Evolutionary conservation across 169 alveolate genomes (phyloP).

Genomic region (Plasmodium gallinaceum): DNA sequence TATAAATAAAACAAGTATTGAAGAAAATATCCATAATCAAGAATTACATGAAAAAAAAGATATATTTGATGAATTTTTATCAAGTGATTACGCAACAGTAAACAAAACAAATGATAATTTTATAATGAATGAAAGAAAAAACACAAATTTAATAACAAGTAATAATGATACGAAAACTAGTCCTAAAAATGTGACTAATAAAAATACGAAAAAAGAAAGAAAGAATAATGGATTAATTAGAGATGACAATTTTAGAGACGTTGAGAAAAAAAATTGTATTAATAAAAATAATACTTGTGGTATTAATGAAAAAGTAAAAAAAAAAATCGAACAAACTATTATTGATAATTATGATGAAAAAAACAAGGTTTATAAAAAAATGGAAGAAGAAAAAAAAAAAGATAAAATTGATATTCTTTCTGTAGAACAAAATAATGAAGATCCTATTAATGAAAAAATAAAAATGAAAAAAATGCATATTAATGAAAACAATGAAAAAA

Average conservation of each 20-base stretch:
- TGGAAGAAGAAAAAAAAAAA: background rate
- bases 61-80: slow-evolving; percentile 31
- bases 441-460: background rate
- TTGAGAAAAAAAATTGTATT: background rate
- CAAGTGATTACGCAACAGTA: slow-evolving; percentile 12
- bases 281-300: background rate
- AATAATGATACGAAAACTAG: slow-evolving; percentile 1
- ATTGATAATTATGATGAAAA: no score
- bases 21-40: background rate
- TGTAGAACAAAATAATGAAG: slow-evolving; percentile 9
- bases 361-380: background rate
- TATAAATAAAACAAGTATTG: background rate
- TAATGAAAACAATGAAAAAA: background rate
- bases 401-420: background rate
- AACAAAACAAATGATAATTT: slow-evolving; percentile 4
- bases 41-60: slow-evolving; percentile 34
- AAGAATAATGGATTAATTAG: background rate
- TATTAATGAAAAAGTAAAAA: no score
- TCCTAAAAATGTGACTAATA: background rate
- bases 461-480: background rate
- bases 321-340: no score
- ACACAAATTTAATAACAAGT: background rate
- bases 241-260: background rate
- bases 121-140: slow-evolving; percentile 3
- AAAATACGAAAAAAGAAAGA: background rate